Percentiles rank a stretch among this genome's conserved stretches.
Evolutionary conservation across 208 protist genomes (phyloP).

Genomic region (Leishmania amazonensis): DNA sequence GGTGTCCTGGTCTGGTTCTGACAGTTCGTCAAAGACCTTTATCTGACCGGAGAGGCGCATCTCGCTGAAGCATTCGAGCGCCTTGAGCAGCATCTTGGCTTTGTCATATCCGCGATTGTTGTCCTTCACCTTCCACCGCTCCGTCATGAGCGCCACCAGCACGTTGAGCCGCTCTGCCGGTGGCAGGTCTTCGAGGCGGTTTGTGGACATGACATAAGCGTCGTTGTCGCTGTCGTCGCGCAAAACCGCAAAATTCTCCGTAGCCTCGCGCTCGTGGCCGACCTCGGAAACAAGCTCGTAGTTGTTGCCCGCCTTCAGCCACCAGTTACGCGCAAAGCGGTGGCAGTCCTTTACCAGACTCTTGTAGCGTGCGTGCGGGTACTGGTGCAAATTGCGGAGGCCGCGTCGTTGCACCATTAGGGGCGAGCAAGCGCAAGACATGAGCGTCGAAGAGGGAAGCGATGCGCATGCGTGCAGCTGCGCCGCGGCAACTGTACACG

Average conservation of each 20-base stretch:
- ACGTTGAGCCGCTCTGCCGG: slow-evolving; percentile 70
- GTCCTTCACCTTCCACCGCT: slow-evolving; percentile 83
- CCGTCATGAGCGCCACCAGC: slow-evolving; percentile 68
- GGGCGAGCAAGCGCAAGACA: slow-evolving; percentile 4
- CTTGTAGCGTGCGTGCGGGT: slow-evolving; percentile 86
- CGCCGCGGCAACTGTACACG: background rate
- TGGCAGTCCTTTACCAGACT: slow-evolving; percentile 81
- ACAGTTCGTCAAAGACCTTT: slow-evolving; percentile 60
- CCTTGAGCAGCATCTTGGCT: slow-evolving; percentile 77
- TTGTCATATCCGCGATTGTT: slow-evolving; percentile 89
- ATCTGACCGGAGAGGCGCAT: slow-evolving; percentile 69
- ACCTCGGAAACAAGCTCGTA: slow-evolving; percentile 82
- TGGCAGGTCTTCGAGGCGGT: slow-evolving; percentile 72
- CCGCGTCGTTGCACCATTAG: slow-evolving; percentile 53
- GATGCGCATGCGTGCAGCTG: background rate
- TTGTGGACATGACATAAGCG: slow-evolving; percentile 73
- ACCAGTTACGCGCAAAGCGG: slow-evolving; percentile 87
- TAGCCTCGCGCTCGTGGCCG: slow-evolving; percentile 87
- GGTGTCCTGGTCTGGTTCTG: slow-evolving; percentile 81
- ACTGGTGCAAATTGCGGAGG: slow-evolving; percentile 89
- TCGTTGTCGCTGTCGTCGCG: slow-evolving; percentile 80
- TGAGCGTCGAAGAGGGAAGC: background rate
- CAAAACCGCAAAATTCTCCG: slow-evolving; percentile 80
- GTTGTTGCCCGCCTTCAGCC: slow-evolving; percentile 82
- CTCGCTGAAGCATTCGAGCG: slow-evolving; percentile 91